Base-by-base conservation (phyloP, 2,329 filamentous ascomycete genomes). In the Aspergillus calidoustus region DNA sequence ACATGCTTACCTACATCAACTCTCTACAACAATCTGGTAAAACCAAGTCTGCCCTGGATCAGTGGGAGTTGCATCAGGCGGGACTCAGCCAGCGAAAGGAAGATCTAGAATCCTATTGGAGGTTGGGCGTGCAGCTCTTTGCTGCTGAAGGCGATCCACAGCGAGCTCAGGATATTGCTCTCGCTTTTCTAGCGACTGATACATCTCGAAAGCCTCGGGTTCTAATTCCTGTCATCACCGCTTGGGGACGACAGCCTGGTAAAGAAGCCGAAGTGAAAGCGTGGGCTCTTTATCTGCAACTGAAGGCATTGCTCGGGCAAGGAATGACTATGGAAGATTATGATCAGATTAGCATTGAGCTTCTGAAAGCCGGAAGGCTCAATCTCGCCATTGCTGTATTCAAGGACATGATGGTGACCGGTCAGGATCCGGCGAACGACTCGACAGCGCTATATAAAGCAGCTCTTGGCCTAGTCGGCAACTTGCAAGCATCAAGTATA, bases 341-440 rank as follows among this genome's bases (percentile, higher is more conserved):
- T 69, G 92, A 96, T 73, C 81, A 85, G 63, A 84, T 93, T 41
- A 88, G 90, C 51, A 84, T 89, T 22, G 86, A 85, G 49, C 91
- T 96, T 70, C 78, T 97, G 28, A 82, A 87, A 23, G 83, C 86
- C 7, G 85, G 87, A 57, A 83, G 88, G 61, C 82, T 86, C 6
- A 85, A 90, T 62, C 83, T 88, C 62, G 91, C 91, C 0, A 83
- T 94, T 58, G 86, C 87, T 57, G 87, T 92, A 0, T 96, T 96
- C 75, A 91, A 90, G 68, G 92, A 97, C 74, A 96, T 97, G 92
- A 93, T 96, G 87, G 86, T 87, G 60, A 84, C 86, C 4, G 84
- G 84, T 7, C 73, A 77, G 60, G 77, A 78, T 50, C 76, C 76
- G 9, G 71, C 74, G n/a, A 72, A 78, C n/a, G 77, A 81, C 54